These are phyloP conservation scores for Pontederia crassipes DNA, from an alignment of 176 grass and related monocot genomes.

Conservation along the genomic window DNA sequence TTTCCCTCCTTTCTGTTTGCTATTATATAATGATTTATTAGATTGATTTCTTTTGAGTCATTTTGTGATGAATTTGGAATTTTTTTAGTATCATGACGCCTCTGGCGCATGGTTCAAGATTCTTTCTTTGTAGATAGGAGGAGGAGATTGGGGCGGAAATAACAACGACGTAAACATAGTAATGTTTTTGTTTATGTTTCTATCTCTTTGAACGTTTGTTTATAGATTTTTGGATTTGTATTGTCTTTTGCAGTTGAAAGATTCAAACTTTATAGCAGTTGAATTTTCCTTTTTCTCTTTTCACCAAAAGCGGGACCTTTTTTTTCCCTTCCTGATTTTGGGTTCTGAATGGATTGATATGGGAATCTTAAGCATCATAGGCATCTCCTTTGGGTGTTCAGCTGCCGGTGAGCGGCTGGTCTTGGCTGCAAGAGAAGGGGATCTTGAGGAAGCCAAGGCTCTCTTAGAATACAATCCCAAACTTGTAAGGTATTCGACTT, in stretches of 20 bases:
- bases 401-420: slow-evolving; percentile 68
- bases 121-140: no score
- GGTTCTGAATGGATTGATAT: slow-evolving; percentile 18
- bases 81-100: no score
- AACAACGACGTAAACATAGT: no score
- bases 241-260: neutral
- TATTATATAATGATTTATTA: no score
- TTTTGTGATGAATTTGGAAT: no score
- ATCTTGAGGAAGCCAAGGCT: slow-evolving; percentile 78
- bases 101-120: no score
- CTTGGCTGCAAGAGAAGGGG: slow-evolving; percentile 82
- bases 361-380: slow-evolving; percentile 75
- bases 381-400: slow-evolving; percentile 80
- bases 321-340: neutral
- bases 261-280: neutral
- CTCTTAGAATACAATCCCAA: slow-evolving; percentile 83
- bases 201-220: no score
- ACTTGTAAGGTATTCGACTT: slow-evolving; percentile 70
- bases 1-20: neutral
- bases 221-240: no score
- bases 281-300: neutral
- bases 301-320: neutral
- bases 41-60: no score
- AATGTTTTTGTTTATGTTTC: no score
- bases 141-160: no score